These are phyloP conservation scores for Podochytrium sp. DNA, from an alignment of 192 early-diverging fungal genomes.

Conservation along the genomic window DNA sequence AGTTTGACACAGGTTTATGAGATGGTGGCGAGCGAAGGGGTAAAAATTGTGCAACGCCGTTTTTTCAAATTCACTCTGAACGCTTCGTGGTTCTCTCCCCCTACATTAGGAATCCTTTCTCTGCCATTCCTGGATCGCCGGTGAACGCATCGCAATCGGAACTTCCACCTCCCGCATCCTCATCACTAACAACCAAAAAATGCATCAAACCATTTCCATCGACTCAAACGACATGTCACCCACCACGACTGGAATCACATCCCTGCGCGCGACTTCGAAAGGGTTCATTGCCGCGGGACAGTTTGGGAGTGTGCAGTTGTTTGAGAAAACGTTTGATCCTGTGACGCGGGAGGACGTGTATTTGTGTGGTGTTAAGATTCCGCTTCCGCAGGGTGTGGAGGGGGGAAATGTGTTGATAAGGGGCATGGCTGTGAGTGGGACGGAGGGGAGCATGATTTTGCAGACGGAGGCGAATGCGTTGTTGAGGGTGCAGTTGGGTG, in stretches of 20 bases:
- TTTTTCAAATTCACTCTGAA: neutral
- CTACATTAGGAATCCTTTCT: neutral
- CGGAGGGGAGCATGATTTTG: conserved; percentile 45
- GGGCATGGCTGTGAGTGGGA: conserved; percentile 45
- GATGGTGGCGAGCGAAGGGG: neutral
- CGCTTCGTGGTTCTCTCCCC: neutral
- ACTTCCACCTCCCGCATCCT: conserved; percentile 37
- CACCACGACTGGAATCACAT: neutral
- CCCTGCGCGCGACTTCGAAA: neutral
- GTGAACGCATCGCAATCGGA: conserved; percentile 44
- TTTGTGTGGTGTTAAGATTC: conserved; percentile 19
- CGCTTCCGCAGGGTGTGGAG: conserved; percentile 20
- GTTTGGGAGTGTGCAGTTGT: conserved; percentile 43
- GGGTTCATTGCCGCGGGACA: conserved; percentile 45
- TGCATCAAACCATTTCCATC: conserved; percentile 20
- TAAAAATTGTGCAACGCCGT: no score
- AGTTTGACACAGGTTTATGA: conserved; percentile 17
- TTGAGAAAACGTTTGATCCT: conserved; percentile 5
- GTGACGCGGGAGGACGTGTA: conserved; percentile 19
- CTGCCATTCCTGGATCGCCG: conserved; percentile 38
- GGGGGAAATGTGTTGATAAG: conserved; percentile 12
- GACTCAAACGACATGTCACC: neutral
- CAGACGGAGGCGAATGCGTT: conserved; percentile 38
- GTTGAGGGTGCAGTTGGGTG: conserved; percentile 36
- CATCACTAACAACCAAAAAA: conserved; percentile 19